These are phyloP conservation scores for Sabuloglossum arenarium DNA, from an alignment of 495 filamentous ascomycete species.

Conservation along the genomic window DNA sequence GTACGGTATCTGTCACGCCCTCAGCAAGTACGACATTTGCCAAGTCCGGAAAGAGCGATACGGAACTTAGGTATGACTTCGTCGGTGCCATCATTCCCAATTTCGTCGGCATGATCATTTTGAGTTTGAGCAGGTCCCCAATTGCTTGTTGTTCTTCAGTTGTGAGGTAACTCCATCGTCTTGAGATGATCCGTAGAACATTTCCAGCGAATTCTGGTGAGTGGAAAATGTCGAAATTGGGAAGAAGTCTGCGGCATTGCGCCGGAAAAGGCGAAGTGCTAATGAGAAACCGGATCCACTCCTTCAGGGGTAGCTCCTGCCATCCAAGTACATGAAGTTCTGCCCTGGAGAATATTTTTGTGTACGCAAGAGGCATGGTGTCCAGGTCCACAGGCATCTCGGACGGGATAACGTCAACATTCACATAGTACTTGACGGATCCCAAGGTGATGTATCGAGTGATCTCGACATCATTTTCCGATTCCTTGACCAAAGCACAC, in stretches of 20 bases:
- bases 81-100: conserved; percentile 69
- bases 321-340: conserved; percentile 66
- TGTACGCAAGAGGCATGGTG: conserved; percentile 65
- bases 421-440: conserved; percentile 46
- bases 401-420: conserved; percentile 49
- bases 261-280: conserved; percentile 35
- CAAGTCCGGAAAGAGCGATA: conserved; percentile 85
- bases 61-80: conserved; percentile 81
- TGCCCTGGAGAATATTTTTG: conserved; percentile 32
- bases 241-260: not conserved
- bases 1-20: conserved; percentile 71
- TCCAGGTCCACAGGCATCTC: conserved; percentile 62
- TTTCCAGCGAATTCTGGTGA: conserved; percentile 52
- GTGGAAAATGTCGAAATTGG: conserved; percentile 30
- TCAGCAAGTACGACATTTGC: conserved; percentile 55
- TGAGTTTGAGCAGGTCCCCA: conserved; percentile 42
- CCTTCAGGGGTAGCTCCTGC: conserved; percentile 56
- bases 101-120: conserved; percentile 76
- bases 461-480: conserved; percentile 47
- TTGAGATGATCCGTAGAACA: conserved; percentile 60
- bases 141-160: conserved; percentile 28
- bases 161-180: conserved; percentile 49
- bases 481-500: not conserved
- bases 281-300: conserved; percentile 66
- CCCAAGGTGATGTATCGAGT: conserved; percentile 60